Evolutionary conservation across 2,329 filamentous ascomycete genomes (phyloP).

Genomic region (Clonostachys chloroleuca): DNA sequence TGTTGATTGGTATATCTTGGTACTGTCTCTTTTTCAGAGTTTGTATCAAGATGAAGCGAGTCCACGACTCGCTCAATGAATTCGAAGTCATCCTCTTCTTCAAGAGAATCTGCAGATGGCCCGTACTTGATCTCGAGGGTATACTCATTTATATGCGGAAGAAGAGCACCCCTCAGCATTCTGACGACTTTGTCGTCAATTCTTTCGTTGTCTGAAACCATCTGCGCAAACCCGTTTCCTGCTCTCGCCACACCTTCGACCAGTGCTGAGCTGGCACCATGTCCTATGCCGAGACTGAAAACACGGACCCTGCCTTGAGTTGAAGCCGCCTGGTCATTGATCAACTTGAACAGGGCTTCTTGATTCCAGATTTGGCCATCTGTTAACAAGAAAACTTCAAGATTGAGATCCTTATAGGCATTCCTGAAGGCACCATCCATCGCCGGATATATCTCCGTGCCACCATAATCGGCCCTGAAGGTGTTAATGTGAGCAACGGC

Average conservation of each 20-base stretch:
- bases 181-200: slow-evolving; percentile 66
- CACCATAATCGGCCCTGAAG: slow-evolving; percentile 43
- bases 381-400: slow-evolving; percentile 51
- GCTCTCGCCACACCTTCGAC: slow-evolving; percentile 49
- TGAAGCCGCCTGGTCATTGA: slow-evolving; percentile 31
- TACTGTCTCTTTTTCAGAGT: not conserved
- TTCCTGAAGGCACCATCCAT: slow-evolving; percentile 35
- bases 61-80: slow-evolving; percentile 54
- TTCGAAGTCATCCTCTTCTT: slow-evolving; percentile 51
- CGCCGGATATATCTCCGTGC: slow-evolving; percentile 46
- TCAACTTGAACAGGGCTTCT: slow-evolving; percentile 32
- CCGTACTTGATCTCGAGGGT: slow-evolving; percentile 57
- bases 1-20: slow-evolving; percentile 13
- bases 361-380: slow-evolving; percentile 52
- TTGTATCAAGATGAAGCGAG: slow-evolving; percentile 6
- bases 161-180: slow-evolving; percentile 69
- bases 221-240: slow-evolving; percentile 57
- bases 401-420: slow-evolving; percentile 37
- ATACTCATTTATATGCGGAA: slow-evolving; percentile 62
- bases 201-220: slow-evolving; percentile 57
- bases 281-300: slow-evolving; percentile 52
- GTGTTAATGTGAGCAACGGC: slow-evolving; percentile 34
- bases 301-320: slow-evolving; percentile 39
- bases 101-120: slow-evolving; percentile 1
- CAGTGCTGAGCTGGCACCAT: slow-evolving; percentile 42